These are phyloP conservation scores for Ogataea chonburiensis DNA, from an alignment of 805 yeast genomes.

Conservation along the genomic window DNA sequence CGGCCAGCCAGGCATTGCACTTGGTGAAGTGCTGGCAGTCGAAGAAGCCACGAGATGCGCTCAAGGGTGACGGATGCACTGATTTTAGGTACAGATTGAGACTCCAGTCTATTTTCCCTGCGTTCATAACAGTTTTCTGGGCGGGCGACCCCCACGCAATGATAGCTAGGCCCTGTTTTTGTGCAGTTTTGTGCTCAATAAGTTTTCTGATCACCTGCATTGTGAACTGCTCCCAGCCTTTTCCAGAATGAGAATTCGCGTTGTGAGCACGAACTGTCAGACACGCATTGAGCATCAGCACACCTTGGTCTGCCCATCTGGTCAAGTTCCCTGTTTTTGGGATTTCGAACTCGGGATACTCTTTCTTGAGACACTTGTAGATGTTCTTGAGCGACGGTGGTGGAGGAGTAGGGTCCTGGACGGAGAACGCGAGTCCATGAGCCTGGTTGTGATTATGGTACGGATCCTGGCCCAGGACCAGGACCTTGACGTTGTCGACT, in stretches of 20 bases:
- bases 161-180: conserved; percentile 58
- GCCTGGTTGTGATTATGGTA: conserved; percentile 93
- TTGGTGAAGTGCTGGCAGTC: conserved; percentile 68
- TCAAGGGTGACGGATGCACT: conserved; percentile 94
- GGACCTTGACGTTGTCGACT: conserved; percentile 65
- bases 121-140: conserved; percentile 35
- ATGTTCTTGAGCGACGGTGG: conserved; percentile 90
- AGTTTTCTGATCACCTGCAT: conserved; percentile 60
- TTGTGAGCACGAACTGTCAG: conserved; percentile 90
- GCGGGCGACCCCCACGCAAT: conserved; percentile 60
- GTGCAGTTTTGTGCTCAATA: conserved; percentile 44
- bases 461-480: conserved; percentile 94
- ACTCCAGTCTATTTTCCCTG: conserved; percentile 29
- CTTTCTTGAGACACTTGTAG: conserved; percentile 67
- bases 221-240: conserved; percentile 93
- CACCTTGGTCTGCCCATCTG: conserved; percentile 87
- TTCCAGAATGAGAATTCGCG: conserved; percentile 87
- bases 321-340: conserved; percentile 70
- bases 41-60: conserved; percentile 87
- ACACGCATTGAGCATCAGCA: conserved; percentile 80
- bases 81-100: conserved; percentile 57
- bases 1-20: conserved; percentile 74
- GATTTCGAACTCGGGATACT: conserved; percentile 66
- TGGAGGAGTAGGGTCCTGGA: conserved; percentile 74
- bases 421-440: conserved; percentile 94